Percentiles rank a stretch among this genome's conserved stretches.
Conservation (phyloP, 257 asterid genomes). For the Verbascum thapsus region DNA sequence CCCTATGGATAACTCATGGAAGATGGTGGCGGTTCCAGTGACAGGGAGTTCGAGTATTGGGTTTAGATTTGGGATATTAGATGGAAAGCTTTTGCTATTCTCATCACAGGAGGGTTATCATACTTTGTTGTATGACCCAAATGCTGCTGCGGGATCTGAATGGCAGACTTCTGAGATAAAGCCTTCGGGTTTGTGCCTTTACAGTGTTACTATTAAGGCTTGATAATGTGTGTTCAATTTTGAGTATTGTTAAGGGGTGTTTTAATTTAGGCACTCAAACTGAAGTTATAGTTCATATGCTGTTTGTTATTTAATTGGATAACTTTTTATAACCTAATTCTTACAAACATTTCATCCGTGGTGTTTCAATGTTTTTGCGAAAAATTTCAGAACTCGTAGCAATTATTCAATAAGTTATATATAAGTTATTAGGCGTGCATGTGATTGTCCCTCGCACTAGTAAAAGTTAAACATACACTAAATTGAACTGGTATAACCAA, state of each 20-base stretch:
- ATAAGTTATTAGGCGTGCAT: too few relatives aligned
- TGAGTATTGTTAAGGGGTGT: too few relatives aligned
- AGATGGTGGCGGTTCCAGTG: slow-evolving; percentile 62
- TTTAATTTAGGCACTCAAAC: not conserved
- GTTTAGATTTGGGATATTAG: slow-evolving; percentile 63
- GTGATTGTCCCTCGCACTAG: too few relatives aligned
- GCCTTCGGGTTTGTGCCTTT: slow-evolving; percentile 63
- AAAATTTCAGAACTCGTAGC: too few relatives aligned
- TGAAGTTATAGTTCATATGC: too few relatives aligned
- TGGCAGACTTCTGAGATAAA: slow-evolving; percentile 65
- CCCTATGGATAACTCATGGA: slow-evolving; percentile 63
- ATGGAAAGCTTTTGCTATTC: slow-evolving; percentile 71
- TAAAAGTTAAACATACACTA: too few relatives aligned
- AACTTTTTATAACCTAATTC: too few relatives aligned
- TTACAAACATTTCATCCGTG: too few relatives aligned
- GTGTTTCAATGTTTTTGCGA: too few relatives aligned
- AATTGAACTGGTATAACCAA: too few relatives aligned
- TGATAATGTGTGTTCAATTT: slow-evolving; percentile 16
- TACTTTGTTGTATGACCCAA: slow-evolving; percentile 68
- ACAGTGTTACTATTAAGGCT: slow-evolving; percentile 69
- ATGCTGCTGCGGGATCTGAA: slow-evolving; percentile 61
- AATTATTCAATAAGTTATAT: too few relatives aligned
- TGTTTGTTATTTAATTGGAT: too few relatives aligned
- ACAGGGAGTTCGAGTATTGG: slow-evolving; percentile 65
- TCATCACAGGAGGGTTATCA: slow-evolving; percentile 46